These are phyloP conservation scores for Stylosanthes scabra DNA, from an alignment of 331 rosid genomes.

Conservation along the genomic window DNA sequence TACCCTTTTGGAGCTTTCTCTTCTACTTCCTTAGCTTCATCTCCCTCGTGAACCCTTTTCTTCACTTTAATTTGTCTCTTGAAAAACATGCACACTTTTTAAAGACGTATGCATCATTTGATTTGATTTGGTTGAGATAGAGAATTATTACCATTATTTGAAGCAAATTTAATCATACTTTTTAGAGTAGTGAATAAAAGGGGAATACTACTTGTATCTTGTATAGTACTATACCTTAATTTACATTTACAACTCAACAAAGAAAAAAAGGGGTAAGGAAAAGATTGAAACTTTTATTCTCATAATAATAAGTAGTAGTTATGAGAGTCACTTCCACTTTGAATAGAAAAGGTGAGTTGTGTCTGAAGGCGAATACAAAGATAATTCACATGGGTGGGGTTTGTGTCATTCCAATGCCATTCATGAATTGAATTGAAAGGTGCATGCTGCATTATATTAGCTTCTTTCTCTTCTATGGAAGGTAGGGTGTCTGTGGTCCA, in stretches of 20 bases:
- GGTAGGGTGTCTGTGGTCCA: conserved; percentile 41
- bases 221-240: background rate
- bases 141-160: background rate
- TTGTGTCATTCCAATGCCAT: conserved; percentile 38
- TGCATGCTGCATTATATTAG: conserved; percentile 31
- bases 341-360: conserved; percentile 43
- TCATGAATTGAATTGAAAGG: conserved; percentile 44
- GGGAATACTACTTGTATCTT: background rate
- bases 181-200: background rate
- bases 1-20: conserved; percentile 13
- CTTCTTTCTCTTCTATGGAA: conserved; percentile 46
- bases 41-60: conserved; percentile 42
- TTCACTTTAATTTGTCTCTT: conserved; percentile 10
- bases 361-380: conserved; percentile 54
- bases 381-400: conserved; percentile 80
- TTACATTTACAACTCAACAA: conserved; percentile 1
- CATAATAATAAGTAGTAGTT: conserved; percentile 1
- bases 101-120: conserved; percentile 33
- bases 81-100: conserved; percentile 38
- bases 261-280: conserved; percentile 24
- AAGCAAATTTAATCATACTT: conserved; percentile 1
- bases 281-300: conserved; percentile 35
- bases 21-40: no score
- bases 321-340: conserved; percentile 44
- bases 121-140: conserved; percentile 32